phyloP scores from a whole-genome alignment of 768 basidiomycete species.

The Podaxis rugospora region DNA sequence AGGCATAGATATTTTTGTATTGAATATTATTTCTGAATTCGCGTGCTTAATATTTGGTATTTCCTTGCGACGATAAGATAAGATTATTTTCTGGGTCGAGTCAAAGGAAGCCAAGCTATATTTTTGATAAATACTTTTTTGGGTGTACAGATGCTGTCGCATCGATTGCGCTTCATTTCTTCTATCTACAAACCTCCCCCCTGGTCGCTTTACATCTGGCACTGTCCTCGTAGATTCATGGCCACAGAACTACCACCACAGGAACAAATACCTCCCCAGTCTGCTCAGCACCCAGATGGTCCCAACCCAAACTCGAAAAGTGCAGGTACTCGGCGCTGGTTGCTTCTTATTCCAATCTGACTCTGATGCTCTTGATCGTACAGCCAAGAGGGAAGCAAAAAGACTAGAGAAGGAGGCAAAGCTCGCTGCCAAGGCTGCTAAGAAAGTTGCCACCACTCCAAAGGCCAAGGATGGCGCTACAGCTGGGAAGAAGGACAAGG shows the following conservation, averaged over 20 bases:
- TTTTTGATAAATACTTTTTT: constrained; percentile 2
- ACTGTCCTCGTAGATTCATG: neutral
- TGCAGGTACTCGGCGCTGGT: constrained; percentile 25
- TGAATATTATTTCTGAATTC: neutral
- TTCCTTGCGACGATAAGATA: constrained; percentile 1
- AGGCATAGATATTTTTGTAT: neutral
- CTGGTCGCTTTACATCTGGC: neutral
- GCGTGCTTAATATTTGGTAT: neutral
- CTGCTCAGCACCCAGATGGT: neutral
- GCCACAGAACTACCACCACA: neutral
- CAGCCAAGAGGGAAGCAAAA: constrained; percentile 87
- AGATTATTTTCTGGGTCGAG: constrained; percentile 2
- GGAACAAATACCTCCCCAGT: neutral
- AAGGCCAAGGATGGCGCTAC: constrained; percentile 66
- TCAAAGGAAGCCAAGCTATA: neutral
- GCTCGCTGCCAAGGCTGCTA: constrained; percentile 64
- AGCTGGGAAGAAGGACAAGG: constrained; percentile 48
- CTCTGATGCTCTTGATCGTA: neutral
- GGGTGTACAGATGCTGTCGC: constrained; percentile 1
- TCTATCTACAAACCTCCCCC: neutral
- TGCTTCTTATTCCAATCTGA: neutral
- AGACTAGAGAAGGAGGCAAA: constrained; percentile 76
- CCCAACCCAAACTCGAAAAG: constrained; percentile 38
- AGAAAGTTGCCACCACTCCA: constrained; percentile 32
- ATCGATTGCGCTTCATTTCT: constrained; percentile 10